phyloP scores from a whole-genome alignment of 805 yeast species.

The Saturnispora mendoncae region DNA sequence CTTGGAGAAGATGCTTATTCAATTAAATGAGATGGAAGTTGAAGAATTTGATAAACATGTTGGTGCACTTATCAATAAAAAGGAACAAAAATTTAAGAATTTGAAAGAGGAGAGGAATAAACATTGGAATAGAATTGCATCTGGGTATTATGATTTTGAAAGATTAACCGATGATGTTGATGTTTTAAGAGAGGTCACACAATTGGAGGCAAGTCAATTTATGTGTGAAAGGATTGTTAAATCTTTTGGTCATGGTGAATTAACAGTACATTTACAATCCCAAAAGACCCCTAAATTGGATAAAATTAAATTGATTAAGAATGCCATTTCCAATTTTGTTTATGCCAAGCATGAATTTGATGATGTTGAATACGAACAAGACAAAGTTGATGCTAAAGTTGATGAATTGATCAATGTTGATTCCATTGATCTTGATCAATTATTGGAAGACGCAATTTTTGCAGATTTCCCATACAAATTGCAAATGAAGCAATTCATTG shows the following conservation, averaged over 20 bases:
- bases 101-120: conserved; percentile 64
- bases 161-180: conserved; percentile 50
- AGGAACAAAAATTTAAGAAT: conserved; percentile 66
- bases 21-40: conserved; percentile 37
- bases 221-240: conserved; percentile 30
- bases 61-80: conserved; percentile 54
- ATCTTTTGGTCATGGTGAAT: conserved; percentile 27
- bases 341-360: conserved; percentile 24
- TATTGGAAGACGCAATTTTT: conserved; percentile 17
- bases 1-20: conserved; percentile 32
- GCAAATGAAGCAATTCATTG: conserved; percentile 4
- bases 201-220: conserved; percentile 40
- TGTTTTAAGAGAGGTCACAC: conserved; percentile 42
- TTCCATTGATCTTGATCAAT: conserved; percentile 8
- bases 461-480: conserved; percentile 16
- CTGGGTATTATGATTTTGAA: conserved; percentile 73
- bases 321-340: conserved; percentile 25
- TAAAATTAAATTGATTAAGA: conserved; percentile 19
- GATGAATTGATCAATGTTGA: conserved; percentile 10
- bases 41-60: conserved; percentile 65
- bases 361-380: conserved; percentile 21
- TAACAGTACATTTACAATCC: conserved; percentile 59
- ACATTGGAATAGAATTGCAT: conserved; percentile 57
- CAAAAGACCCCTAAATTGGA: conserved; percentile 27
- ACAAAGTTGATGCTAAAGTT: conserved; percentile 13